Percentiles rank a stretch among this genome's conserved stretches.
These are phyloP conservation scores for Saccharum officinarum DNA, from an alignment of 176 grass and related monocot genomes.

Conservation along the genomic window DNA sequence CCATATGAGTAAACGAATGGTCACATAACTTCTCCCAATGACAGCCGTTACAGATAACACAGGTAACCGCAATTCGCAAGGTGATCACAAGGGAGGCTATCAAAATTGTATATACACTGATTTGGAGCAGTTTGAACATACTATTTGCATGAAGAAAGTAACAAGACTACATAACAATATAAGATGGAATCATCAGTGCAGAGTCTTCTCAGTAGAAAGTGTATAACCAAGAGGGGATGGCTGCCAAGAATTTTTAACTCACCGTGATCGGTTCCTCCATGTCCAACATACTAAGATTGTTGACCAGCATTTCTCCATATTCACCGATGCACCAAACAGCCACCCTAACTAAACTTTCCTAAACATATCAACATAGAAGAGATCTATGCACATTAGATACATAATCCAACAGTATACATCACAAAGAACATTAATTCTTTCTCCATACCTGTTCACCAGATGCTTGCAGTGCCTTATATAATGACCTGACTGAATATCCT, in stretches of 20 bases:
- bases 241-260: slow-evolving; percentile 35
- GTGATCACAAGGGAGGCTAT: neutral
- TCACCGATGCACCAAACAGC: slow-evolving; percentile 98
- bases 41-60: slow-evolving; percentile 19
- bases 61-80: neutral
- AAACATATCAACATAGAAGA: slow-evolving; percentile 44
- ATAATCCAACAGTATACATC: slow-evolving; percentile 20
- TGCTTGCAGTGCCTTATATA: slow-evolving; percentile 76
- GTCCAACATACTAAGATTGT: slow-evolving; percentile 72
- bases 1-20: neutral
- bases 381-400: slow-evolving; percentile 23
- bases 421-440: slow-evolving; percentile 36
- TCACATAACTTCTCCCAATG: neutral
- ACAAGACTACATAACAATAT: slow-evolving; percentile 11
- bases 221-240: slow-evolving; percentile 10
- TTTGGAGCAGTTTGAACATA: slow-evolving; percentile 18
- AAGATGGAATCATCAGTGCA: neutral
- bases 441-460: slow-evolving; percentile 70
- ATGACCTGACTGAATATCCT: slow-evolving; percentile 92
- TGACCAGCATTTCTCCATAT: slow-evolving; percentile 99
- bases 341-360: slow-evolving; percentile 97
- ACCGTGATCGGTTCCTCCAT: slow-evolving; percentile 87
- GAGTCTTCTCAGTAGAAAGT: neutral
- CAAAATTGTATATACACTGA: slow-evolving; percentile 16
- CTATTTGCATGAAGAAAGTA: neutral